These are phyloP conservation scores for Babesia microti DNA, from an alignment of 169 alveolate species.

Conservation along the genomic window DNA sequence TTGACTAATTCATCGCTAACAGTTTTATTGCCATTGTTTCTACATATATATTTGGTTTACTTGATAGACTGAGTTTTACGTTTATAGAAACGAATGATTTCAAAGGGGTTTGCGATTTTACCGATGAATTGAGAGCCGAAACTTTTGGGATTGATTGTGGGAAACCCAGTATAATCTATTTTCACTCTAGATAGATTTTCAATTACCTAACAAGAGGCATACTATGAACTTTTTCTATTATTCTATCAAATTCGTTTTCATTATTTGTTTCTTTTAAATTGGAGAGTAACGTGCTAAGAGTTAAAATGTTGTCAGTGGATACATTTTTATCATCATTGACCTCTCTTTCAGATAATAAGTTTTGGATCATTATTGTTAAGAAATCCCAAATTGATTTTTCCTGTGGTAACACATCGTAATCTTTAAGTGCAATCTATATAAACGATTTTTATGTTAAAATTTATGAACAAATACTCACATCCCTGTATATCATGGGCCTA, in stretches of 20 bases:
- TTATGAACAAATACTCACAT: conserved; percentile 15
- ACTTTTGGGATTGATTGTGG: conserved; percentile 54
- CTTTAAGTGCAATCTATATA: conserved; percentile 13
- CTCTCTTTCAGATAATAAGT: conserved; percentile 11
- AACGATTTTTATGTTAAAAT: conserved; percentile 14
- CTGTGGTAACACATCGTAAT: conserved; percentile 4
- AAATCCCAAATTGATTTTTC: conserved; percentile 5
- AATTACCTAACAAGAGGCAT: conserved; percentile 1
- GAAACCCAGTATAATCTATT: conserved; percentile 41
- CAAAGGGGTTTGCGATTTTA: conserved; percentile 62
- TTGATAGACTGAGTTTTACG: no score
- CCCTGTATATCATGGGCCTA: conserved; percentile 69
- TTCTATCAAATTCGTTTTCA: conserved; percentile 13
- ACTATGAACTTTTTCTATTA: conserved; percentile 18
- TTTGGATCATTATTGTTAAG: conserved; percentile 8
- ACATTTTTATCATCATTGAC: conserved; percentile 1
- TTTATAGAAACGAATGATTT: conserved; percentile 47
- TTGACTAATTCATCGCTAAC: conserved; percentile 8
- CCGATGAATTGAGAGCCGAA: conserved; percentile 55
- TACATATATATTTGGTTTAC: no score
- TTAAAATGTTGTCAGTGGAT: conserved; percentile 4
- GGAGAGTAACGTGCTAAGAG: no score
- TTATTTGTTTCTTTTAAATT: conserved; percentile 8
- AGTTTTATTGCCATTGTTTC: neutral
- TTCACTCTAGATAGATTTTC: conserved; percentile 8